Conservation (phyloP, 2,329 filamentous ascomycete species). For the Onygena corvina region DNA sequence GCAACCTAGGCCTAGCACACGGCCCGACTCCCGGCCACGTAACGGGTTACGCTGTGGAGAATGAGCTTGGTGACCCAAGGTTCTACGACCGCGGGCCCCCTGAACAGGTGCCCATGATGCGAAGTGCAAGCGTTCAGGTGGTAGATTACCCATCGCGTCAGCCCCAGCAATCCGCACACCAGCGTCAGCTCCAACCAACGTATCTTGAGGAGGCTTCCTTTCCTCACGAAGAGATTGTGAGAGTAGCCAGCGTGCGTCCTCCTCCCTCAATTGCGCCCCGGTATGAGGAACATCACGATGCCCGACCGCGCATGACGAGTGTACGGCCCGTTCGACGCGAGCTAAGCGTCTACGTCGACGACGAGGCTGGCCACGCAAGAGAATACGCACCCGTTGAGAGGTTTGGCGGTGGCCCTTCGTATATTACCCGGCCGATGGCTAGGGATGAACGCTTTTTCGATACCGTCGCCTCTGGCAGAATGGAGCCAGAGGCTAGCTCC, state of each 20-base stretch:
- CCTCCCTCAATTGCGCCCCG: conserved; percentile 24
- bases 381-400: conserved; percentile 40
- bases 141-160: conserved; percentile 30
- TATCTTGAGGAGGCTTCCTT: conserved; percentile 55
- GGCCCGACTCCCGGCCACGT: conserved; percentile 21
- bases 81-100: conserved; percentile 25
- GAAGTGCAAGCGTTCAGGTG: conserved; percentile 32
- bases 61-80: conserved; percentile 12
- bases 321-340: conserved; percentile 34
- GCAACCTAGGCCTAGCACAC: conserved; percentile 29
- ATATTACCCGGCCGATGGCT: conserved; percentile 29
- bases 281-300: conserved; percentile 34
- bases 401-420: conserved; percentile 24
- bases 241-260: conserved; percentile 50
- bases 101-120: conserved; percentile 26
- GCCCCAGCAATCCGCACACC: conserved; percentile 9
- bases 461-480: conserved; percentile 22
- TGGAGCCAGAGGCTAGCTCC: conserved; percentile 23
- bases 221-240: conserved; percentile 44
- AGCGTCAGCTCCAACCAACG: conserved; percentile 14
- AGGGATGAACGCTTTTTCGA: conserved; percentile 30
- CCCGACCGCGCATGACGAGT: conserved; percentile 32
- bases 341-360: conserved; percentile 33
- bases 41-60: background rate
- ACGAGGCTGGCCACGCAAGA: conserved; percentile 29